Conservation (phyloP, 2,329 filamentous ascomycete species). For the Phyllosticta citribraziliensis region DNA sequence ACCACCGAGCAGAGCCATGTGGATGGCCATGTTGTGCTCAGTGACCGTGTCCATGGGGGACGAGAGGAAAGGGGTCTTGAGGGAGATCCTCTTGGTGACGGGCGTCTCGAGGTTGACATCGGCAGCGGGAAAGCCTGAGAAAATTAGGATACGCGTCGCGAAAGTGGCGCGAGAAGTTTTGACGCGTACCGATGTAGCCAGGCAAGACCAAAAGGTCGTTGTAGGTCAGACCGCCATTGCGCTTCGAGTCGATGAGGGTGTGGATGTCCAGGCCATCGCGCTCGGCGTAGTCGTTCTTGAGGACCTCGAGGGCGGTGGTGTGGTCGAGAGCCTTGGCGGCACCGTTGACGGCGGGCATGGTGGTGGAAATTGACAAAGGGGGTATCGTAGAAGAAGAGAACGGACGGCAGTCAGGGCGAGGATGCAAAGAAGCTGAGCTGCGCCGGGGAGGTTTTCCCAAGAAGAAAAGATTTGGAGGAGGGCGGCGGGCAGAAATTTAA, state of each 20-base stretch:
- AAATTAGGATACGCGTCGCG: conserved; percentile 11
- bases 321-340: conserved; percentile 58
- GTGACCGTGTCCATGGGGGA: conserved; percentile 99
- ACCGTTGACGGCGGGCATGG: conserved; percentile 66
- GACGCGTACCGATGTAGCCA: conserved; percentile 71
- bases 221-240: conserved; percentile 90
- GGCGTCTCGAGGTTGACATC: conserved; percentile 82
- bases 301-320: conserved; percentile 65
- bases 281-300: conserved; percentile 66
- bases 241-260: conserved; percentile 81
- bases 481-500: conserved; percentile 14
- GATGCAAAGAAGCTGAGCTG: conserved; percentile 43
- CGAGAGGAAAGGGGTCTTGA: conserved; percentile 95
- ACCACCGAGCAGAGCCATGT: conserved; percentile 83
- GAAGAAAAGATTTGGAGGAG: conserved; percentile 26
- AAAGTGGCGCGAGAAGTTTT: conserved; percentile 4
- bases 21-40: conserved; percentile 98
- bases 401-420: conserved; percentile 22
- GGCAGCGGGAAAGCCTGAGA: conserved; percentile 73
- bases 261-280: conserved; percentile 81
- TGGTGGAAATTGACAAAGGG: conserved; percentile 16
- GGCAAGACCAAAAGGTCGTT: conserved; percentile 97
- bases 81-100: conserved; percentile 85
- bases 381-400: conserved; percentile 12
- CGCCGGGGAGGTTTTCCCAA: conserved; percentile 40